A percentile compares a stretch with the other conserved stretches of the same genome.
phyloP scores from a whole-genome alignment of 2,329 filamentous ascomycete genomes.

The Chalara sp. region DNA sequence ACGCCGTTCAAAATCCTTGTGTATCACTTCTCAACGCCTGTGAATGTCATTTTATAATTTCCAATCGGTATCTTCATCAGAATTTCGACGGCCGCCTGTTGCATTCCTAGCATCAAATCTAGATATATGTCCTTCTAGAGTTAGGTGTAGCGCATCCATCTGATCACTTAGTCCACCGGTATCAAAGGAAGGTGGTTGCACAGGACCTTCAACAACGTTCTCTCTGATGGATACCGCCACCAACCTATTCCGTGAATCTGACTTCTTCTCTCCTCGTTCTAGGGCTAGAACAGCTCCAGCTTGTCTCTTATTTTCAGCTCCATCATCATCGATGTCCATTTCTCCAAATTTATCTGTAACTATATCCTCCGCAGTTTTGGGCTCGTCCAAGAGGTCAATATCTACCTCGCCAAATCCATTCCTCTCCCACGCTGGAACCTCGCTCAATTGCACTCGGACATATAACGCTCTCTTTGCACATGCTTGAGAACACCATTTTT shows the following conservation, averaged over 20 bases:
- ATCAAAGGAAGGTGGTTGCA: constrained; percentile 32
- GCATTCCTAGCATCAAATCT: constrained; percentile 17
- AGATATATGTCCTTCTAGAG: constrained; percentile 24
- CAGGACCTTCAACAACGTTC: constrained; percentile 37
- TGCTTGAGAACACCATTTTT: constrained; percentile 78
- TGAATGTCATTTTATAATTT: constrained; percentile 13
- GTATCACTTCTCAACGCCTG: constrained; percentile 2
- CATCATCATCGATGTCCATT: constrained; percentile 38
- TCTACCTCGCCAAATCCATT: constrained; percentile 29
- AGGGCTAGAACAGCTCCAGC: constrained; percentile 40
- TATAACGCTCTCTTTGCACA: constrained; percentile 79
- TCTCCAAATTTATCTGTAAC: constrained; percentile 24
- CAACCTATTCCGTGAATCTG: constrained; percentile 17
- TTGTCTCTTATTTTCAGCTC: constrained; percentile 28
- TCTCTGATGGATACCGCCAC: constrained; percentile 46
- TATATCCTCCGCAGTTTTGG: constrained; percentile 35
- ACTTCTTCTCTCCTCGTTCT: constrained; percentile 37
- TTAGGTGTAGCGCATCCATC: constrained; percentile 24
- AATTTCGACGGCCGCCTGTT: constrained; percentile 8
- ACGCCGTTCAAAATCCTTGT: constrained; percentile 5
- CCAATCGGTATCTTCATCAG: constrained; percentile 21
- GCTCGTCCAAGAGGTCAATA: constrained; percentile 64
- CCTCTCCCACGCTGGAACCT: constrained; percentile 80
- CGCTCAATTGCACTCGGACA: constrained; percentile 80
- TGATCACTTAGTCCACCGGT: constrained; percentile 25